Evolutionary conservation across 1,139 yeast species (phyloP).

Genomic region (Sugiyamaella xylanicola): DNA sequence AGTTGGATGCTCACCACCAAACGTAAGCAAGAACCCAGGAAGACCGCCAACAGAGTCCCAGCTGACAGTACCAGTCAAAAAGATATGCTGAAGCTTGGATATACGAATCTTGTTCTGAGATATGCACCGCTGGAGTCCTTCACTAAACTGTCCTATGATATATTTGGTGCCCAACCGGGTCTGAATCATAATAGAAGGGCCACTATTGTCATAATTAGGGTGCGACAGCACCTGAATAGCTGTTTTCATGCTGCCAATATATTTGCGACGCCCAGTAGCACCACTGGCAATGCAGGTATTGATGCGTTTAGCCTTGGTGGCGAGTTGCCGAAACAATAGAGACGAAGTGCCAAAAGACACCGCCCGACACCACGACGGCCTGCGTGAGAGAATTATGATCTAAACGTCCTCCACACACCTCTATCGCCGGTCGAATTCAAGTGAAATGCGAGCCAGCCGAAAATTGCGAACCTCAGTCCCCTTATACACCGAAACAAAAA

Average conservation of each 20-base stretch:
- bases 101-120: constrained; percentile 44
- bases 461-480: too few relatives aligned
- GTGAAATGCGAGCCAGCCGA: too few relatives aligned
- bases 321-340: constrained; percentile 1
- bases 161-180: constrained; percentile 58
- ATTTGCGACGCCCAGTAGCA: neutral
- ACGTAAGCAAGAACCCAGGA: constrained; percentile 83
- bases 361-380: constrained; percentile 1
- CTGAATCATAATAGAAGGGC: constrained; percentile 60
- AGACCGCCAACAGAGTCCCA: constrained; percentile 86
- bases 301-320: neutral
- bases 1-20: constrained; percentile 56
- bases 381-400: constrained; percentile 4
- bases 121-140: constrained; percentile 78
- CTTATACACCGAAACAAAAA: too few relatives aligned
- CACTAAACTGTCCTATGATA: constrained; percentile 78
- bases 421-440: too few relatives aligned
- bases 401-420: neutral
- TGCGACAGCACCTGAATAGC: constrained; percentile 44
- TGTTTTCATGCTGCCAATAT: constrained; percentile 31
- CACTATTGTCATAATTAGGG: constrained; percentile 60
- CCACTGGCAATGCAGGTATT: neutral
- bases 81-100: constrained; percentile 59
- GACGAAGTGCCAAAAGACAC: constrained; percentile 16
- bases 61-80: constrained; percentile 69